Evolutionary conservation across 2,329 filamentous ascomycete species (phyloP), one percentile per base, ranked within the genome.

Genomic region (Zymoseptoria crescenta): DNA sequence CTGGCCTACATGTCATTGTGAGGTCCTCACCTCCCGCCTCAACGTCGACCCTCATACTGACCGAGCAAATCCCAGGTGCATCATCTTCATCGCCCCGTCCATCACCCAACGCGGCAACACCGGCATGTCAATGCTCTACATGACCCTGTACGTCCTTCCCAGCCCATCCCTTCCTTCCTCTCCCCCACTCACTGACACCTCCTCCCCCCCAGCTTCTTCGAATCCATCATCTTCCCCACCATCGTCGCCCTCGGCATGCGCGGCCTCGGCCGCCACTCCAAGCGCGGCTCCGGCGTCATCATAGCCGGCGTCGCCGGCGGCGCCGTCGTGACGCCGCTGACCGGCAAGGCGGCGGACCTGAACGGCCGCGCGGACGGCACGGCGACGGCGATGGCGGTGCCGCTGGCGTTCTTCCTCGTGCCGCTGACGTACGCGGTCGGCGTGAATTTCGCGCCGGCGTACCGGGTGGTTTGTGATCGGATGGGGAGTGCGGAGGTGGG

Each of bases 181-280:
- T 52, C 19, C 2, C 16, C 30, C 13, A 10, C 30, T 3, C 9
- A 35, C 21, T 52, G 16, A 52, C 50, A 9, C 16, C 50, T 21
- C 16, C 13, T 35, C 30, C 20, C 5, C 50, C 24, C 50, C 21
- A 52, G 50, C 88, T 90, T 95, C 73, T 90, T 89, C 68, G 89
- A 65, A 93, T 88, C 87, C 0, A 89, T 91, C 55, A 83, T 90
- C 66, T 96, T 89, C 79, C 91, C 91, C 0, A 85, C 92, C 1
- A 86, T 94, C 60, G 91, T 91, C 65, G 85, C 88, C 3, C 81
- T 94, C 10, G 88, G 87, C 2, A 85, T 96, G 60, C 83, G 89
- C 21, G 88, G 87, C 1, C 79, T 91, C 1, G 89, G 89, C 5
- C 82, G 85, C 19, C 86, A 93, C 74, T 89, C 86, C 41, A 91